Percentiles rank a stretch among this genome's conserved stretches.
These are phyloP conservation scores for Penicillium sp. DNA, from an alignment of 2,329 filamentous ascomycete species.

Conservation along the genomic window DNA sequence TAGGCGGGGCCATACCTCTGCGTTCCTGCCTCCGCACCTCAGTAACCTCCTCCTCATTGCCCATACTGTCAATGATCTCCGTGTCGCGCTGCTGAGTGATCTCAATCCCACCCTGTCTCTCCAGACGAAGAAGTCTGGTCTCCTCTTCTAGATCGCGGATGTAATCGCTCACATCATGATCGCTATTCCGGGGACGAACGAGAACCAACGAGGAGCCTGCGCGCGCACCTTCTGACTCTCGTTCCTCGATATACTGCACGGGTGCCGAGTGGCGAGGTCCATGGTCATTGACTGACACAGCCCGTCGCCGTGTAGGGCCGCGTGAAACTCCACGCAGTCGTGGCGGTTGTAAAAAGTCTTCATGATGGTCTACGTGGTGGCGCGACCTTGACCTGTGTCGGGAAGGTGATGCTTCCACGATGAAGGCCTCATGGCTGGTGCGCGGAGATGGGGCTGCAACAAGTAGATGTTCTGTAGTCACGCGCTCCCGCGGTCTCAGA, in stretches of 20 bases:
- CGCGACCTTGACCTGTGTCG: slow-evolving; percentile 24
- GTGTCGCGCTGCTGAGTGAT: slow-evolving; percentile 30
- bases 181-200: slow-evolving; percentile 49
- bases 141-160: slow-evolving; percentile 70
- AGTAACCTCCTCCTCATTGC: slow-evolving; percentile 53
- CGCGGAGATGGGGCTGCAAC: slow-evolving; percentile 29
- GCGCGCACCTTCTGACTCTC: slow-evolving; percentile 42
- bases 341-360: slow-evolving; percentile 31
- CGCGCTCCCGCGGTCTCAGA: slow-evolving; percentile 28
- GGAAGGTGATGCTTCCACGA: slow-evolving; percentile 36
- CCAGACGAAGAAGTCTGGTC: slow-evolving; percentile 56
- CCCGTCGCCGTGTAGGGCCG: slow-evolving; percentile 29
- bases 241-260: slow-evolving; percentile 38
- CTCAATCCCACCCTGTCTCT: slow-evolving; percentile 47
- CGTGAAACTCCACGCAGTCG: slow-evolving; percentile 27
- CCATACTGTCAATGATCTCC: slow-evolving; percentile 35
- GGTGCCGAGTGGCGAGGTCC: slow-evolving; percentile 40
- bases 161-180: slow-evolving; percentile 69
- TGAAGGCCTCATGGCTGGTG: slow-evolving; percentile 31
- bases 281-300: slow-evolving; percentile 35
- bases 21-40: slow-evolving; percentile 75
- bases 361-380: slow-evolving; percentile 25
- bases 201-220: slow-evolving; percentile 51
- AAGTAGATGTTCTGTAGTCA: slow-evolving; percentile 24
- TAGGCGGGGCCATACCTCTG: slow-evolving; percentile 67